A percentile compares a stretch with the other conserved stretches of the same genome.
phyloP scores from a whole-genome alignment of 2,329 filamentous ascomycete species.

The Nemania sp. region DNA sequence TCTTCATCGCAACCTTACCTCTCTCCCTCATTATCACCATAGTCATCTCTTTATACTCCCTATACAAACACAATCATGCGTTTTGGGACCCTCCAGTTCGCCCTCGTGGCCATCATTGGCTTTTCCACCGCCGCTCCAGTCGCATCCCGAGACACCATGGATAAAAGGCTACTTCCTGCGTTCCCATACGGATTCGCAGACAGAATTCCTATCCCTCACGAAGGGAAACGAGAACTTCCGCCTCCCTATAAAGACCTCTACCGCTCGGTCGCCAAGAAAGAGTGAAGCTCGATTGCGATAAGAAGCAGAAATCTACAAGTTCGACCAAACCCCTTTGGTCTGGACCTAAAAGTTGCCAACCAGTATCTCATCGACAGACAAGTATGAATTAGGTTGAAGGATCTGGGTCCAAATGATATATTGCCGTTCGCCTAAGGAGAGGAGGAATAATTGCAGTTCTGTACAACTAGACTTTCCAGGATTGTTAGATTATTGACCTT shows the following conservation, averaged over 20 bases:
- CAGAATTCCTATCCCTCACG: conserved; percentile 7
- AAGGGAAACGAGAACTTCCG: conserved; percentile 6
- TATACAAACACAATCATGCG: conserved; percentile 12
- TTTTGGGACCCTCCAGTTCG: conserved; percentile 11
- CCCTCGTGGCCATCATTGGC: conserved; percentile 14
- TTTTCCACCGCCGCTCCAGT: conserved; percentile 20
- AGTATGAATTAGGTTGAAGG: neutral
- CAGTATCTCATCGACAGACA: neutral
- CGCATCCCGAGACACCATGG: conserved; percentile 8
- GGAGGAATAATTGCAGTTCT: neutral
- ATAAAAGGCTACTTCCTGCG: conserved; percentile 18
- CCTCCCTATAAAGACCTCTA: conserved; percentile 10
- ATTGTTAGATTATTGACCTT: too few relatives aligned
- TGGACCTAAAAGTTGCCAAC: neutral
- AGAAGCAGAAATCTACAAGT: neutral
- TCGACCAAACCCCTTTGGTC: neutral
- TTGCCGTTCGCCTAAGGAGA: neutral
- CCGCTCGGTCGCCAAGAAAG: conserved; percentile 16
- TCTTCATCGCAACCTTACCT: neutral
- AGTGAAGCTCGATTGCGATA: neutral
- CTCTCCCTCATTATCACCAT: neutral
- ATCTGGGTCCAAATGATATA: neutral
- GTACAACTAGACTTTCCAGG: neutral
- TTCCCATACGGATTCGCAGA: neutral
- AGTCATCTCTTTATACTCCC: neutral